Evolutionary conservation across 1,139 yeast genomes (phyloP), one percentile per base, ranked within the genome.

Genomic region (Suhomyces maxii): DNA sequence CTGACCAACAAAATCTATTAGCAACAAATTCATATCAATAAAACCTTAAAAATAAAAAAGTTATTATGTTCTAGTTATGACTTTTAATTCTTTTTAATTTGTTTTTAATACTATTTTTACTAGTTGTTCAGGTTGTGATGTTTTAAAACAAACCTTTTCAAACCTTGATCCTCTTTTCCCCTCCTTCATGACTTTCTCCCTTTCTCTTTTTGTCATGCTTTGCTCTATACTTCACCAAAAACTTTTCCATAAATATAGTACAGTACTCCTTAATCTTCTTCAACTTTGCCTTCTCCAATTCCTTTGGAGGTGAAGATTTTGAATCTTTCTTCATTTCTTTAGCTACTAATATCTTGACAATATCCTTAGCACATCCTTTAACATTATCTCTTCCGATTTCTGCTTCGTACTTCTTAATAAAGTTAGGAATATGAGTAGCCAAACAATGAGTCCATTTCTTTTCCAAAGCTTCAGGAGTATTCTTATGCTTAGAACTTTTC

Each of bases 341-440:
- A 7, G 74, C 71, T 0, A 83, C 80, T 42, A 90, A 69, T 1
- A 69, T 68, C 50, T 80, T 78, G 3, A 84, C 89, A 49, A 89
- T 79, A 43, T 90, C 97, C 53, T 83, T 79, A 1, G 97, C 89
- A 63, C 93, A 86, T 33, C 79, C 78, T 65, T 90, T 93, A 44
- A 89, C 63, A 47, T 82, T 77, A 5, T 87, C 95, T 50, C 82
- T 82, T 2, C 90, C 93, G 25, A 91, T 73, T 47, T 81, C 82
- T 2, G 71, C 63, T 53, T 82, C 86, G 61, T 85, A 83, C 54
- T 80, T 80, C 54, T 84, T 83, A 44, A 91, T 74, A 56, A 86
- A 67, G 58, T 90, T 90, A 4, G 98, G 97, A 14, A 93, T 86
- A 57, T 81, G 76, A 26, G 77, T 68, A 2, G 97, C 98, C 63